These are phyloP conservation scores for Candida patagonica DNA, from an alignment of 805 yeast species.

Conservation along the genomic window DNA sequence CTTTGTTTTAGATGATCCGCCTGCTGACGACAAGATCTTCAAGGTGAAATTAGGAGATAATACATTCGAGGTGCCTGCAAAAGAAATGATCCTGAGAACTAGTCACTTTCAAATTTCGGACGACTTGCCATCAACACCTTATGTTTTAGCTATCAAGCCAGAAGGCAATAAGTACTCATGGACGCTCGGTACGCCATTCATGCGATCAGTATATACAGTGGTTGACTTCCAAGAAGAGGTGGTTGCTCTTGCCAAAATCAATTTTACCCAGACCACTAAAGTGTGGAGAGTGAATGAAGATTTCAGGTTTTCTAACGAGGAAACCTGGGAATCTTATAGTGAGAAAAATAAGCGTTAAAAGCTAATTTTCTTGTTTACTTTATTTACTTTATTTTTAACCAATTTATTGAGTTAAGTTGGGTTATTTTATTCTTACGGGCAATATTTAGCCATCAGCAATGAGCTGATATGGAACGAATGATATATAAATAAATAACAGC, in stretches of 20 bases:
- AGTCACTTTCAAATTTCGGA: neutral
- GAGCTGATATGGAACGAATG: too few relatives aligned
- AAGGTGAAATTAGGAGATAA: conserved; percentile 20
- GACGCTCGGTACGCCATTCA: conserved; percentile 57
- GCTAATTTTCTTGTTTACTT: too few relatives aligned
- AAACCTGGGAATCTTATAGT: too few relatives aligned
- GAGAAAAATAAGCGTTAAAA: too few relatives aligned
- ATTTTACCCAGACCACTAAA: too few relatives aligned
- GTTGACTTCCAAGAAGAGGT: conserved; percentile 51
- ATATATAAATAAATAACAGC: too few relatives aligned
- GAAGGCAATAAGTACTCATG: conserved; percentile 7
- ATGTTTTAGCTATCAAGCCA: conserved; percentile 7
- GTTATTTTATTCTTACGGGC: too few relatives aligned
- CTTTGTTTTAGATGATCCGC: conserved; percentile 3
- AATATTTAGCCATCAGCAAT: too few relatives aligned
- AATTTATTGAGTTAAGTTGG: too few relatives aligned
- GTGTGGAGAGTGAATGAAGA: too few relatives aligned
- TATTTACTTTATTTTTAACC: too few relatives aligned
- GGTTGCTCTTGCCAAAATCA: conserved; percentile 47
- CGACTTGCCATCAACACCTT: neutral
- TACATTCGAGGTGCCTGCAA: conserved; percentile 16
- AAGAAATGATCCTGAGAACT: conserved; percentile 10
- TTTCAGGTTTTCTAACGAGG: too few relatives aligned
- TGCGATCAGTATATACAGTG: conserved; percentile 57
- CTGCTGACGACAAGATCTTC: conserved; percentile 1